Conservation (phyloP, 129 eudicot species). For the Erigeron canadensis region DNA sequence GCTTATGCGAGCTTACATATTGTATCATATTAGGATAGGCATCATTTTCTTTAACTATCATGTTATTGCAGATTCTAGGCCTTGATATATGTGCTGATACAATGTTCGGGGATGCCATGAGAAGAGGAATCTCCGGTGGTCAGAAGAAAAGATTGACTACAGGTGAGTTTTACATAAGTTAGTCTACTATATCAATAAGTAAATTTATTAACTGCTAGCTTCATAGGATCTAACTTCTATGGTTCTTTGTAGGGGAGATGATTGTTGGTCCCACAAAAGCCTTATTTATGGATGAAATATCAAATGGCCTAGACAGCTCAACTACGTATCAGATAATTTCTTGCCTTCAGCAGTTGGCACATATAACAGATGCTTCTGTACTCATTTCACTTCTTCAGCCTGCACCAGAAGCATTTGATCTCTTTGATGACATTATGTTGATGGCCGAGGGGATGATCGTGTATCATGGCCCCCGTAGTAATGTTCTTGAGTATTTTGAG, state of each 20-base stretch:
- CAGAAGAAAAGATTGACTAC: constrained; percentile 91
- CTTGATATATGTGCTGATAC: constrained; percentile 90
- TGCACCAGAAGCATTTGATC: constrained; percentile 78
- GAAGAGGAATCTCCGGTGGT: constrained; percentile 91
- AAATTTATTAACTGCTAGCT: neutral
- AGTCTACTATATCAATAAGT: neutral
- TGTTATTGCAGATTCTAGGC: constrained; percentile 69
- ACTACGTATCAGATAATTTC: constrained; percentile 79
- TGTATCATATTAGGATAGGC: neutral
- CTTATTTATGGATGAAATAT: constrained; percentile 80
- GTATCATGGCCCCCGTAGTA: constrained; percentile 64
- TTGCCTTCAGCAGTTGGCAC: constrained; percentile 77
- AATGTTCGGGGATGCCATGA: constrained; percentile 77
- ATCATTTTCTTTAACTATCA: neutral
- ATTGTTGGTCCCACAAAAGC: constrained; percentile 81
- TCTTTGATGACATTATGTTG: constrained; percentile 77
- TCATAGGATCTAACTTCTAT: neutral
- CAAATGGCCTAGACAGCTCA: constrained; percentile 88
- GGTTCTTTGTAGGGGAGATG: constrained; percentile 64
- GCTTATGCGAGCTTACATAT: constrained; percentile 11
- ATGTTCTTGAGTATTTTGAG: constrained; percentile 59
- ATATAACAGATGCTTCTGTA: constrained; percentile 67
- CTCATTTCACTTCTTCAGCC: constrained; percentile 89
- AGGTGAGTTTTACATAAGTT: constrained; percentile 52
- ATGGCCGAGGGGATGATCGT: constrained; percentile 84